phyloP scores from a whole-genome alignment of 768 basidiomycete species.

The Coprinopsis marcescibilis region DNA sequence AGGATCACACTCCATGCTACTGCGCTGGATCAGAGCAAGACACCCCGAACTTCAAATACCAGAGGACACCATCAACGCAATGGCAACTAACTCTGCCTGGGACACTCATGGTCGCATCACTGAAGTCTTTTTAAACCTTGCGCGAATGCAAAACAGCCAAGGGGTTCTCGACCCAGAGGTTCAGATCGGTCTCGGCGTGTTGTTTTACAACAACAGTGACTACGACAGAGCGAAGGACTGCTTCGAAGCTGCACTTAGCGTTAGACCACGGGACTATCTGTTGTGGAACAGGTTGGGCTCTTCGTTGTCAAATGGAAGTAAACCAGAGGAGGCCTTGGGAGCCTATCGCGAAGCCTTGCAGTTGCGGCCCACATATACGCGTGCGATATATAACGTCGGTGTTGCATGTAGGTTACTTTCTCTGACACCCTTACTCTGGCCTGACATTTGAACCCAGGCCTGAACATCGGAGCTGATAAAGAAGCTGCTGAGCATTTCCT shows the following conservation, averaged over 20 bases:
- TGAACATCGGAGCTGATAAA: conserved; percentile 92
- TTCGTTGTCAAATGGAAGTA: conserved; percentile 87
- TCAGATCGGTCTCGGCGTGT: conserved; percentile 87
- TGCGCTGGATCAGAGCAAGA: conserved; percentile 74
- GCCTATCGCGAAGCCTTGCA: conserved; percentile 88
- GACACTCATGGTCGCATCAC: conserved; percentile 74
- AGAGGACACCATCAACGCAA: conserved; percentile 49
- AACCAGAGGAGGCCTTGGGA: conserved; percentile 89
- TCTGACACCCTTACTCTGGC: conserved; percentile 5
- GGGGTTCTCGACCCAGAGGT: conserved; percentile 81
- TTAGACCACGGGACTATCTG: conserved; percentile 86
- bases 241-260: conserved; percentile 81
- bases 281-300: conserved; percentile 97
- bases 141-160: conserved; percentile 73
- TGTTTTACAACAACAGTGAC: conserved; percentile 85
- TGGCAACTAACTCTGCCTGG: conserved; percentile 64
- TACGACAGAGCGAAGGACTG: conserved; percentile 92
- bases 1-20: conserved; percentile 77
- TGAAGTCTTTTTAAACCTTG: conserved; percentile 76
- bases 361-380: conserved; percentile 90
- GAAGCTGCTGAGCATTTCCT: conserved; percentile 97
- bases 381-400: conserved; percentile 96
- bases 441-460: conserved; percentile 41
- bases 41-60: conserved; percentile 53
- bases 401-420: conserved; percentile 75